Evolutionary conservation across 1,284 basidiomycete genomes (phyloP).

Genomic region (Irpex sp.): DNA sequence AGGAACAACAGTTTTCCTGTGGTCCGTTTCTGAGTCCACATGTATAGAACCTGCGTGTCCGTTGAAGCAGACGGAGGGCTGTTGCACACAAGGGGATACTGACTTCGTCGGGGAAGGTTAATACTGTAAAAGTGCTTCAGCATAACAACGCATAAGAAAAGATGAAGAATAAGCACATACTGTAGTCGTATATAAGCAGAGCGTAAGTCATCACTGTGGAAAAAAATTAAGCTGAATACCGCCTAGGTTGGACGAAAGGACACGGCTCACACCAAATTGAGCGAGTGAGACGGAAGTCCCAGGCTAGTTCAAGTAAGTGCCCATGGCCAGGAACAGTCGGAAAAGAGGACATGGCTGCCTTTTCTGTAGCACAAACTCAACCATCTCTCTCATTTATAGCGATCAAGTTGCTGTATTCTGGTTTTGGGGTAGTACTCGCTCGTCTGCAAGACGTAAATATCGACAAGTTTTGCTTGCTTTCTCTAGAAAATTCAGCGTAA

Average conservation of each 20-base stretch:
- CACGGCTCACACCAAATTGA: conserved; percentile 4
- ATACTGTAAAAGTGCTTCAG: conserved; percentile 1
- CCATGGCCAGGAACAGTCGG: neutral
- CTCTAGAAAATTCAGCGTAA: neutral
- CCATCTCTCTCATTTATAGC: neutral
- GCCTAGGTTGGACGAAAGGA: neutral
- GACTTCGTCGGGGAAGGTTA: conserved; percentile 10
- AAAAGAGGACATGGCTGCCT: neutral
- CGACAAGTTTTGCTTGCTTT: neutral
- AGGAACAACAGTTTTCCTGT: neutral
- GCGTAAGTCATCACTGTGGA: conserved; percentile 4
- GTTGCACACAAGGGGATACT: neutral
- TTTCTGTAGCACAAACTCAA: neutral
- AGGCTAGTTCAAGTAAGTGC: neutral
- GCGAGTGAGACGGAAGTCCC: conserved; percentile 6
- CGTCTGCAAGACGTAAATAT: neutral
- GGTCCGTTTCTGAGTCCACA: neutral
- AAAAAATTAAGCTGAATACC: neutral
- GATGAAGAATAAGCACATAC: neutral
- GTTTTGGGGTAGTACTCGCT: neutral
- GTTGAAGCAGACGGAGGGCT: neutral
- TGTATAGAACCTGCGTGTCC: neutral
- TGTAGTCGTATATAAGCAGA: conserved; percentile 10
- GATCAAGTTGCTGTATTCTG: neutral
- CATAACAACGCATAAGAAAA: neutral